Percentiles rank a stretch among this genome's conserved stretches.
phyloP scores from a whole-genome alignment of 2,329 filamentous ascomycete species.

The Niveomyces coronatus region DNA sequence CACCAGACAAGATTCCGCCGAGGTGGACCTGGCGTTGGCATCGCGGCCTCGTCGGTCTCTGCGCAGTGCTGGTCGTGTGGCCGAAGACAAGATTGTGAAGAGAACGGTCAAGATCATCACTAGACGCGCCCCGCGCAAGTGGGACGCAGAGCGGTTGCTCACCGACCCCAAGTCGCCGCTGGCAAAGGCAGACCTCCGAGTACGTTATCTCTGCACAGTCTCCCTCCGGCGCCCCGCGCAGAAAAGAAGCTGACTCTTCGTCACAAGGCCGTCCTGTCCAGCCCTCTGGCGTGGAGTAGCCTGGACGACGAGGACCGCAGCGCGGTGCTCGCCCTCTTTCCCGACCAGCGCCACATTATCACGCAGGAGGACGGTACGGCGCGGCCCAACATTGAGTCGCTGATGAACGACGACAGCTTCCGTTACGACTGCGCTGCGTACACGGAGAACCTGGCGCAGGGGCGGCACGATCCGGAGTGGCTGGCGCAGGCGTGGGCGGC shows the following conservation, averaged over 20 bases:
- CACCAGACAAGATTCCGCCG: not conserved
- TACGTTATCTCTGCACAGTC: conserved; percentile 12
- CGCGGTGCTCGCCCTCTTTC: conserved; percentile 29
- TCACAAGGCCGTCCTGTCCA: conserved; percentile 25
- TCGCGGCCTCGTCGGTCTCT: conserved; percentile 2
- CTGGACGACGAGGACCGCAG: conserved; percentile 23
- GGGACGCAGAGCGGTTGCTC: conserved; percentile 26
- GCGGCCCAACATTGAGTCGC: conserved; percentile 30
- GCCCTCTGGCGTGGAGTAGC: conserved; percentile 28
- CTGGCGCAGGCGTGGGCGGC: conserved; percentile 41
- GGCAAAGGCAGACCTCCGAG: conserved; percentile 27
- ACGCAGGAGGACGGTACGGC: conserved; percentile 19
- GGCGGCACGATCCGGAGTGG: conserved; percentile 43
- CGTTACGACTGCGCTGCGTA: conserved; percentile 36
- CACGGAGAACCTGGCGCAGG: conserved; percentile 33
- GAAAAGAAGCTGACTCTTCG: not conserved
- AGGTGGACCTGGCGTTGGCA: not conserved
- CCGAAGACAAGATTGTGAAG: conserved; percentile 14
- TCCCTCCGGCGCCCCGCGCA: not conserved
- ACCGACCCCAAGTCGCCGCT: conserved; percentile 28
- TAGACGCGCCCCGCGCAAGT: conserved; percentile 16
- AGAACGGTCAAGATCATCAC: conserved; percentile 18
- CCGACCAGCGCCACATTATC: conserved; percentile 27
- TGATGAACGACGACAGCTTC: conserved; percentile 38
- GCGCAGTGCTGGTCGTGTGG: not conserved